Base-by-base conservation (phyloP, 768 basidiomycete species). In the Lactifluus hygrophoroides region DNA sequence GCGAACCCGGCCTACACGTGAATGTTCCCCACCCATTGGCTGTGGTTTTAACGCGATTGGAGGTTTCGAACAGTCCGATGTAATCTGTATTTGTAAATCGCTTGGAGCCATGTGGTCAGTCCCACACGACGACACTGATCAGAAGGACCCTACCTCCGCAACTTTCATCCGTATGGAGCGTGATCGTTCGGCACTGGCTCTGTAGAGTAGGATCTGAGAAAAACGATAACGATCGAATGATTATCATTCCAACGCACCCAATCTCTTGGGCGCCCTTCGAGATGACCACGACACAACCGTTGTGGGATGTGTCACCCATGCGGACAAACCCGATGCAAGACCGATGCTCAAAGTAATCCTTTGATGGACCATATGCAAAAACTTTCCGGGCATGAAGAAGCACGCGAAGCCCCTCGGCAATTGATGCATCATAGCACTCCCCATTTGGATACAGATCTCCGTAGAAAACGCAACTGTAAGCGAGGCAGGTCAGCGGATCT, bases 321-420 rank as follows among this genome's bases (percentile, higher is more conserved):
- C 90, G 80, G 56, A 87, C 82, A 64, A 88, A 92, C 19, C 87
- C 90, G 65, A 92, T 82, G 66, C 82, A 90, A 62, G 87, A 83
- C 25, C 66, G 76, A 44, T 77, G 68, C 16, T 71, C 68, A 55
- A 80, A 75, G 70, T 87, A 89, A 66, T 91, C 88, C 49, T 69
- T 71, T 32, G 74, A 78, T 11, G 69, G 62, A 6, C 90, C 90
- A 64, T 89, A 83, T 1, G 88, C 88, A 64, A 77, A 86, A 51
- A 66, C 71, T 73, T 80, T 81, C 64, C 90, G 85, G 32, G 76
- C 80, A 43, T 75, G 69, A 19, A 92, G 78, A 46, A 93, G 70
- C 23, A 75, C 65, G 46, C 66, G 74, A 49, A 92, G 74, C 45
- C 79, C 79, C 32, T 66, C 68, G 9, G 85, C 76, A 8, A 77